Evolutionary conservation across 2,329 filamentous ascomycete species (phyloP).

Genomic region (Trichoderma afroharzianum): DNA sequence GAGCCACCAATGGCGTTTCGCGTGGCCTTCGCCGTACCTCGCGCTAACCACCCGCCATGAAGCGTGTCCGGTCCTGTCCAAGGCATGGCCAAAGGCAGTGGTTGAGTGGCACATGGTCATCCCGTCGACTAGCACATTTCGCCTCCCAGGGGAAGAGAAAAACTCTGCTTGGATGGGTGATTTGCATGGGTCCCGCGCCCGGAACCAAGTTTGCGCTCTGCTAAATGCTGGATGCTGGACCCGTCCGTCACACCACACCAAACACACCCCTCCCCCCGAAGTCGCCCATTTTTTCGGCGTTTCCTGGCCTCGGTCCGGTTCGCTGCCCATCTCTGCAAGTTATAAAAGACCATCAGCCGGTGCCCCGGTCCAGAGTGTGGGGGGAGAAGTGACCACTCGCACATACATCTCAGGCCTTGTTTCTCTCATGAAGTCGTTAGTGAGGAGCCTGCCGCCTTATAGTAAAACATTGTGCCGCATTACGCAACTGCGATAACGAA

Average conservation of each 20-base stretch:
- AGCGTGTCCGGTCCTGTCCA: neutral
- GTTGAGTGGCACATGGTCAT: conserved; percentile 12
- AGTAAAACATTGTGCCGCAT: conserved; percentile 10
- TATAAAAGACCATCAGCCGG: conserved; percentile 10
- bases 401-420: conserved; percentile 4
- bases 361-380: conserved; percentile 11
- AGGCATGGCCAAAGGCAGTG: neutral
- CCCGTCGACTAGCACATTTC: neutral
- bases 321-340: neutral
- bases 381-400: neutral
- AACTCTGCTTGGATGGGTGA: conserved; percentile 19
- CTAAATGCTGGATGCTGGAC: neutral
- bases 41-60: conserved; percentile 5
- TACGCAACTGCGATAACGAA: conserved; percentile 10
- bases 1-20: neutral
- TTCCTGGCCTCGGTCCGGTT: conserved; percentile 8
- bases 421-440: conserved; percentile 40
- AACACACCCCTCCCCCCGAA: neutral
- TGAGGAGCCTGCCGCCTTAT: conserved; percentile 30
- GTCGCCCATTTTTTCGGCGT: conserved; percentile 6
- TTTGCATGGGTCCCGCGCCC: conserved; percentile 7
- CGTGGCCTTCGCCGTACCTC: conserved; percentile 10
- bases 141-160: conserved; percentile 20
- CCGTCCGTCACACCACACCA: conserved; percentile 17
- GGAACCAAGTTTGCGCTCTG: neutral